Evolutionary conservation across 164 flowering plant species (phyloP).

Genomic region (Dillenia turbinata): DNA sequence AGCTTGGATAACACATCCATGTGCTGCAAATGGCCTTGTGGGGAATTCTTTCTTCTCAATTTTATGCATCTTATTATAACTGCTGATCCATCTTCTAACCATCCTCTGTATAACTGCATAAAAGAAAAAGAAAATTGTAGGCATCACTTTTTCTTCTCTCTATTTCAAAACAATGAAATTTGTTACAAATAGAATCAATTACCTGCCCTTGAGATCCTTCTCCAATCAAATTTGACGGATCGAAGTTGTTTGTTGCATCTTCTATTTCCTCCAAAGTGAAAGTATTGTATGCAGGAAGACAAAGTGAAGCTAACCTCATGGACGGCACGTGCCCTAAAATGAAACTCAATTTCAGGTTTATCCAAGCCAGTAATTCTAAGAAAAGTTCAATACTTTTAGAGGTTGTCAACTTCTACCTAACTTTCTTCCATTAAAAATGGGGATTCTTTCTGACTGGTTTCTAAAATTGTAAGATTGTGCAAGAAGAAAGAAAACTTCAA

Average conservation of each 20-base stretch:
- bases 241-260: conserved; percentile 77
- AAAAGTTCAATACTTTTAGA: too few relatives aligned
- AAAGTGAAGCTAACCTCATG: conserved; percentile 47
- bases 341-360: too few relatives aligned
- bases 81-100: conserved; percentile 59
- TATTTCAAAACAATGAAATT: too few relatives aligned
- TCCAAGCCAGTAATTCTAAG: too few relatives aligned
- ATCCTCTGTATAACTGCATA: conserved; percentile 69
- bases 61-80: conserved; percentile 57
- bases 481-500: too few relatives aligned
- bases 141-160: too few relatives aligned
- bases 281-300: conserved; percentile 57
- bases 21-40: conserved; percentile 48
- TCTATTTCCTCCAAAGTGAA: conserved; percentile 79
- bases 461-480: too few relatives aligned
- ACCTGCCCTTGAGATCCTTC: conserved; percentile 83
- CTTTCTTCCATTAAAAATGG: too few relatives aligned
- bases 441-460: too few relatives aligned
- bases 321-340: conserved; percentile 42
- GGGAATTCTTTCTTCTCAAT: conserved; percentile 44
- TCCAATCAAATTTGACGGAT: conserved; percentile 49
- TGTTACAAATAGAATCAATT: not conserved
- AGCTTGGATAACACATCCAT: conserved; percentile 64
- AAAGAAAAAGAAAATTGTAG: not conserved
- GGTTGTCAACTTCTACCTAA: too few relatives aligned